Evolutionary conservation across 495 filamentous ascomycete species (phyloP).

Genomic region (Rhizodiscina lignyota): DNA sequence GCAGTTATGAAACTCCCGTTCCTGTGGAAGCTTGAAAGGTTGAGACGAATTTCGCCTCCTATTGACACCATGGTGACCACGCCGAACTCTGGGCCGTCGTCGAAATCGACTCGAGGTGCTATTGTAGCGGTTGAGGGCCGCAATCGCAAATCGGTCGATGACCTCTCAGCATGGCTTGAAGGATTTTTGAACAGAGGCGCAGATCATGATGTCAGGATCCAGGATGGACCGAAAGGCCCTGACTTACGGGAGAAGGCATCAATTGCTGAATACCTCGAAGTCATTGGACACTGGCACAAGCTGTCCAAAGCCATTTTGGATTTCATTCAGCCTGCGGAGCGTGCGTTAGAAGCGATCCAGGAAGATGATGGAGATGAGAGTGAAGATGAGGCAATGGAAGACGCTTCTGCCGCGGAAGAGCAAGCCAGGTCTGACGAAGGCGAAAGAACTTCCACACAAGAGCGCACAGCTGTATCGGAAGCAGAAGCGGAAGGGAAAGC

Average conservation of each 20-base stretch:
- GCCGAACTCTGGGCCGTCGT: background rate
- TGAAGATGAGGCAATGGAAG: background rate
- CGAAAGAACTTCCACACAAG: background rate
- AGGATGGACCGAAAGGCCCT: conserved; percentile 31
- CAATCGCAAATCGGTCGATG: conserved; percentile 32
- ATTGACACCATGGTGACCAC: conserved; percentile 15
- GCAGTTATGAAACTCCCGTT: conserved; percentile 60
- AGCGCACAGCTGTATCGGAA: too few relatives aligned
- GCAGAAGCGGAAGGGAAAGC: too few relatives aligned
- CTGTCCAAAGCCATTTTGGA: conserved; percentile 47
- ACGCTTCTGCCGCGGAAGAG: background rate
- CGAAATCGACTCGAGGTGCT: conserved; percentile 39
- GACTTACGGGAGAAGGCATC: conserved; percentile 17
- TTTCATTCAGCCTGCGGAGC: conserved; percentile 27
- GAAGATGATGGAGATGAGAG: background rate
- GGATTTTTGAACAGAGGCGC: conserved; percentile 36
- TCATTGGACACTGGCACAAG: conserved; percentile 55
- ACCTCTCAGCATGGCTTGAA: conserved; percentile 44
- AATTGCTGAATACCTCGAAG: conserved; percentile 42
- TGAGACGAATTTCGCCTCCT: conserved; percentile 52
- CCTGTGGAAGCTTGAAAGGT: conserved; percentile 50
- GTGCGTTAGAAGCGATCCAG: background rate
- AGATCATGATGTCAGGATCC: conserved; percentile 37
- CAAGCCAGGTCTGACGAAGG: background rate
- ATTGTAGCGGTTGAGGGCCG: conserved; percentile 74